Base-by-base conservation (phyloP, 306 rosid genomes). In the Betula pendula region DNA sequence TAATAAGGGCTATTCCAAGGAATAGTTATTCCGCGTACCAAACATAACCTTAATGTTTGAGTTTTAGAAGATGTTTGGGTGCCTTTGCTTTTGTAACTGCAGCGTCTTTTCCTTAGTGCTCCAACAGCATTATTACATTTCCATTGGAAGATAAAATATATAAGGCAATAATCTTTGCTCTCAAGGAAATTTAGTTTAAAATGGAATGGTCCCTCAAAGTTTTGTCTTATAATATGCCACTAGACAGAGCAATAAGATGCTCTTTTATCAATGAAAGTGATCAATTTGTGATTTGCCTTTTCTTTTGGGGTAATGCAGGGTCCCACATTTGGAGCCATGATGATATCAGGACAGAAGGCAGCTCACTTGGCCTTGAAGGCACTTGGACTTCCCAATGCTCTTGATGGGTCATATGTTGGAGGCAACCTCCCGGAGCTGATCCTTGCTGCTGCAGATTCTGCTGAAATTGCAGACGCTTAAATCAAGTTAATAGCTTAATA, bases 261-360 rank as follows among this genome's bases (percentile, higher is more conserved):
- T n/a, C 10, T 6, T 15, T 14, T 60, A 27, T 29, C 17, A 31
- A 27, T 27, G 68, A 14, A 29, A 60, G 42, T 60, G 42, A 29
- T 60, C 35, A 6, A 59, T 5, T 59, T 27, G 40, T 29, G 14
- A 29, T 31, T 20, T 60, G 29, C 14, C 1, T 27, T 5, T 29
- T 5, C 10, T 31, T 31, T 62, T 16, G n/a, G 81, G 85, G 89
- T 62, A 52, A 25, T 86, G 73, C 83, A 95, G 97, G 97, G 99
- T 69, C 99, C 99, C 1, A 92, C 97, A 0, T 92, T 92, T 72
- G 97, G 99, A 12, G 99, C 97, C 0, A 95, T 95, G 99, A 92
- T 95, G 99, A 89, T 95, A 63, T 92, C 97, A 4, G 99, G 97
- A 45, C 95, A 90, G 81, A 95, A 92, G 79, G 94, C 97, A 19